Base-by-base conservation (phyloP, 805 yeast genomes). In the Candida berthetii region DNA sequence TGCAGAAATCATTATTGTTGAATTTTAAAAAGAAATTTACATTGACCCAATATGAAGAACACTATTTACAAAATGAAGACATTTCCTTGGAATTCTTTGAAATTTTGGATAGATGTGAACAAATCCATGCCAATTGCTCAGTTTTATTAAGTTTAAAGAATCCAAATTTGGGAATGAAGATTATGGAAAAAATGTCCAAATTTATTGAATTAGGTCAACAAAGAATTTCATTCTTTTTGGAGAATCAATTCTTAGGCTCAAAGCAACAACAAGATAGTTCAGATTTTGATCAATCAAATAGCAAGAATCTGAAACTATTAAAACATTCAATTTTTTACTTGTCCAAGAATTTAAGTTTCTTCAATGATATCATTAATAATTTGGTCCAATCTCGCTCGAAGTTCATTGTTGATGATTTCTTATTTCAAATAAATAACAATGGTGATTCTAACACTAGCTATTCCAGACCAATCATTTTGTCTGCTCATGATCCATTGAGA, bases 401-500 rank as follows among this genome's bases (percentile, higher is more conserved):
- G 46, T 60, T 64, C 4, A 64, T 87, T 4, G 63, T 77, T 5
- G 83, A 79, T 39, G 95, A 88, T 34, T 88, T 90, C 52, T 53
- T 78, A 33, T 63, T 62, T 20, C 89, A 82, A 53, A 64, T 80
- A 33, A 68, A 63, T 49, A 47, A 49, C 22, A 48, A 58, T 7
- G 56, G 55, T 15, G 41, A 57, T 3, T 16, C 33, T n/a, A 50
- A 52, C 22, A 48, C 52, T 15, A 22, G 9, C 25, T 22, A 22
- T 22, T 49, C 60, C 17, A 62, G 64, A 42, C 85, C 89, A 1
- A 68, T 87, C 18, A 72, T 78, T 25, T 62, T 82, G 35, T 75
- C 82, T 8, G 82, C 85, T 0, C 84, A 84, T 57, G 96, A 91
- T 57, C 85, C 96, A 1, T 68, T 80, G 20, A 69, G 96, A 42